Percentiles rank a stretch among this genome's conserved stretches.
phyloP scores from a whole-genome alignment of 345 rosid species.

The Moringa oleifera region DNA sequence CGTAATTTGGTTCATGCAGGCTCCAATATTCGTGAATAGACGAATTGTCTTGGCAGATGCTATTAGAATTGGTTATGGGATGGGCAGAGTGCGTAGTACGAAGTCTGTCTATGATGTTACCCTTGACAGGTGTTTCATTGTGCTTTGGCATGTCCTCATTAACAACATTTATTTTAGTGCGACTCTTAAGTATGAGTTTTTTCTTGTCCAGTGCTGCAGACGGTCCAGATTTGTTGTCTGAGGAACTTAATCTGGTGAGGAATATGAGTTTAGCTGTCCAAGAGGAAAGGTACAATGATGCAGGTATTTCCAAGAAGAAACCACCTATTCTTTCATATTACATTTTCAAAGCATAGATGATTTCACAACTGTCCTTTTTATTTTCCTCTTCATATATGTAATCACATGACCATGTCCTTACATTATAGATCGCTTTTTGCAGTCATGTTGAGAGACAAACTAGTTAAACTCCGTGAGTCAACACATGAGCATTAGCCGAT shows the following conservation, averaged over 20 bases:
- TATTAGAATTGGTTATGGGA: conserved; percentile 66
- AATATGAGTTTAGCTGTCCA: conserved; percentile 66
- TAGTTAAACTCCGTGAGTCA: conserved; percentile 54
- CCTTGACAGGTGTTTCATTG: conserved; percentile 61
- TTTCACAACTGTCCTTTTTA: background rate
- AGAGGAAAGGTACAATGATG: conserved; percentile 85
- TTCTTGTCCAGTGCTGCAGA: conserved; percentile 60
- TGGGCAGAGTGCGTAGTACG: conserved; percentile 35
- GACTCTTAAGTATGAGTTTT: conserved; percentile 16
- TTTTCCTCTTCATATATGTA: background rate
- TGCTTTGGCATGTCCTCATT: conserved; percentile 10
- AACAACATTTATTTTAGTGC: conserved; percentile 12
- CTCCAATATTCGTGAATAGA: conserved; percentile 80
- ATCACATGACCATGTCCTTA: background rate
- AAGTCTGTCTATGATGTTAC: conserved; percentile 63
- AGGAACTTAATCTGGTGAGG: conserved; percentile 63
- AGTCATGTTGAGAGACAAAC: conserved; percentile 74
- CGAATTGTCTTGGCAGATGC: conserved; percentile 74
- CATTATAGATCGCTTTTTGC: conserved; percentile 21
- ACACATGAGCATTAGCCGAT: conserved; percentile 22
- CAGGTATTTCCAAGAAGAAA: conserved; percentile 41
- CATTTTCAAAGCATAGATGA: background rate
- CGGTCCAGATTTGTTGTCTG: conserved; percentile 61
- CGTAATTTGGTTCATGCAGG: conserved; percentile 39
- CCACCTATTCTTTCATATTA: background rate